Percentiles rank a stretch among this genome's conserved stretches.
phyloP scores from a whole-genome alignment of 1,284 basidiomycete genomes.

The Ceratobasidium sp. region DNA sequence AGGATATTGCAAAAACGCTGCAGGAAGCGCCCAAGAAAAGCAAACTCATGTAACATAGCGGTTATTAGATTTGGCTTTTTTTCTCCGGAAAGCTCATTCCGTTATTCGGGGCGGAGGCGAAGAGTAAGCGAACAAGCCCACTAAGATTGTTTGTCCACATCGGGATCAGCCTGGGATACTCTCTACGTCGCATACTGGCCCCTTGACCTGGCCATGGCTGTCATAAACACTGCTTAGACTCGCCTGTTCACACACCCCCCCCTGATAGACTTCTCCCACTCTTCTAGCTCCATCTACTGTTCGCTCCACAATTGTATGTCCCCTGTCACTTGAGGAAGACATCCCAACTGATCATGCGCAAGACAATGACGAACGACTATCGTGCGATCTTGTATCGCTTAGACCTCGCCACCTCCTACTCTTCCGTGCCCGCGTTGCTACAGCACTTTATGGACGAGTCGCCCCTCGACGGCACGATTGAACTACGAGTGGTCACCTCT shows the following conservation, averaged over 20 bases:
- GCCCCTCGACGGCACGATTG: constrained; percentile 26
- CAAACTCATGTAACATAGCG: background rate
- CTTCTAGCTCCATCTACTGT: constrained; percentile 2
- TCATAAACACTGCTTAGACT: constrained; percentile 19
- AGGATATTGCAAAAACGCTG: constrained; percentile 61
- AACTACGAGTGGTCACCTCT: constrained; percentile 23
- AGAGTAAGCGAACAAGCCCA: constrained; percentile 8
- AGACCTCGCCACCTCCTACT: constrained; percentile 26
- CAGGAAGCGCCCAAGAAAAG: constrained; percentile 47
- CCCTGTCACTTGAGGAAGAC: background rate
- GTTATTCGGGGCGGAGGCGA: constrained; percentile 23
- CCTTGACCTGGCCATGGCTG: background rate
- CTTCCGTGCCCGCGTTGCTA: constrained; percentile 13
- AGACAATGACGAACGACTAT: constrained; percentile 36
- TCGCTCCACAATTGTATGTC: background rate
- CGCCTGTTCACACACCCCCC: background rate
- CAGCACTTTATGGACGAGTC: constrained; percentile 37
- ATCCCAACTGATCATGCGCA: background rate
- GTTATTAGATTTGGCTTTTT: background rate
- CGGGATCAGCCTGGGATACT: constrained; percentile 8
- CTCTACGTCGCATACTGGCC: background rate
- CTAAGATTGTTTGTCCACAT: constrained; percentile 11
- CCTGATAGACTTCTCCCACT: background rate
- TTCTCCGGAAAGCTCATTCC: background rate
- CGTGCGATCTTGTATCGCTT: constrained; percentile 27